Conservation (phyloP, 2,329 filamentous ascomycete genomes). For the Talaromyces sp. region DNA sequence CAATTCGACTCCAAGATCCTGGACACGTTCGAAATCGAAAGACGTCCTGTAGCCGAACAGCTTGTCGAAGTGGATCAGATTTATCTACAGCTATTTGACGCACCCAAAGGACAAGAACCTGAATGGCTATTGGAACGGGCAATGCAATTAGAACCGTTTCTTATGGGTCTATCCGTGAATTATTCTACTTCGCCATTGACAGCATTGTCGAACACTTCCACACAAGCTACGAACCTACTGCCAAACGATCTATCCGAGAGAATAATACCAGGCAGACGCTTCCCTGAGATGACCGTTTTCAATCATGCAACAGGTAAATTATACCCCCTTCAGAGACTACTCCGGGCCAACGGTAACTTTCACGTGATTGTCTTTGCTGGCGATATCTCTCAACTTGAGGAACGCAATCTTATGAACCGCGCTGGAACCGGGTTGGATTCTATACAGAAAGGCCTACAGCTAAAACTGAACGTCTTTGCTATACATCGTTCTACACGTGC, state of each 20-base stretch:
- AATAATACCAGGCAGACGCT: slow-evolving; percentile 1
- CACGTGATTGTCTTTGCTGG: slow-evolving; percentile 6
- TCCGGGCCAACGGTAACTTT: not conserved
- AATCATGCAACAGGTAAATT: not conserved
- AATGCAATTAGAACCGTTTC: not conserved
- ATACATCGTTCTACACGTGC: not conserved
- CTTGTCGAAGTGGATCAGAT: slow-evolving; percentile 49
- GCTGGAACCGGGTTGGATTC: not conserved
- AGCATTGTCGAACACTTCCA: not conserved
- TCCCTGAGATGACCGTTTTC: not conserved
- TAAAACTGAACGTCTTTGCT: not conserved
- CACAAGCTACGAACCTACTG: not conserved
- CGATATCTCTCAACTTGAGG: not conserved
- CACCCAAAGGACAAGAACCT: not conserved
- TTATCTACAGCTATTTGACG: slow-evolving; percentile 5
- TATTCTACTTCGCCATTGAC: not conserved
- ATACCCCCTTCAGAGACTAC: not conserved
- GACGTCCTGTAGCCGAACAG: slow-evolving; percentile 60
- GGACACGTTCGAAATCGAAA: slow-evolving; percentile 52
- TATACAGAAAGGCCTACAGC: not conserved
- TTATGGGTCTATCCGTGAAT: not conserved
- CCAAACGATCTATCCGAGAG: not conserved
- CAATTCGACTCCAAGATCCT: slow-evolving; percentile 41
- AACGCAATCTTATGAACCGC: not conserved
- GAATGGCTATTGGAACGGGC: not conserved